These are phyloP conservation scores for Cicer arietinum DNA, from an alignment of 306 rosid species.

Conservation along the genomic window DNA sequence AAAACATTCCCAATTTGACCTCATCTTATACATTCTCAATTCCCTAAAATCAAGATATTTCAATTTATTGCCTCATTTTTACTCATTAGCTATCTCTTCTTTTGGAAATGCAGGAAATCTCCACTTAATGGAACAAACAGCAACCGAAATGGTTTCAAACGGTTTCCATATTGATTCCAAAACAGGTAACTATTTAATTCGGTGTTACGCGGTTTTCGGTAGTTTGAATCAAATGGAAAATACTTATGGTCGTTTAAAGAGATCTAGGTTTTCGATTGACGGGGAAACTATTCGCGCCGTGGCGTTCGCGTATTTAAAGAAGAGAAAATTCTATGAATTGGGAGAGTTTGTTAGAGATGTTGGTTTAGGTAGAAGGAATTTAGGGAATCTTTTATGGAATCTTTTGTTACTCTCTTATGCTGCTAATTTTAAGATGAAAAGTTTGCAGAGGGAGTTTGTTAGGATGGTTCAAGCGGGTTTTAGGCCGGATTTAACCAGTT, in stretches of 20 bases:
- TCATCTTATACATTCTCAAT: slow-evolving; percentile 51
- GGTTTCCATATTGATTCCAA: slow-evolving; percentile 58
- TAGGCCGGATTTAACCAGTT: slow-evolving; percentile 78
- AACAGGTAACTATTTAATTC: slow-evolving; percentile 64
- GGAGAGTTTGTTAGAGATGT: slow-evolving; percentile 81
- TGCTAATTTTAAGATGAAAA: slow-evolving; percentile 90
- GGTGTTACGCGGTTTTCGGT: slow-evolving; percentile 69
- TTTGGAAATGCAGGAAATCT: slow-evolving; percentile 79
- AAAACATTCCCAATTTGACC: slow-evolving; percentile 47
- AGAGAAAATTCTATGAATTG: slow-evolving; percentile 62
- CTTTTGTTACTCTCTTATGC: slow-evolving; percentile 85
- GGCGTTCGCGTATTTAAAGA: slow-evolving; percentile 65
- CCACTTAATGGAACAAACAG: slow-evolving; percentile 73
- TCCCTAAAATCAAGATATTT: slow-evolving; percentile 53
- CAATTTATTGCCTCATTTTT: slow-evolving; percentile 61
- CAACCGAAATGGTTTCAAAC: slow-evolving; percentile 66
- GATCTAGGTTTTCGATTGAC: slow-evolving; percentile 69
- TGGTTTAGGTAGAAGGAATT: slow-evolving; percentile 74
- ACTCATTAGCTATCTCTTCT: slow-evolving; percentile 72
- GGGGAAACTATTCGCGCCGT: slow-evolving; percentile 69
- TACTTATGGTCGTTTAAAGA: slow-evolving; percentile 66
- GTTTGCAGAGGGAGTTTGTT: slow-evolving; percentile 82
- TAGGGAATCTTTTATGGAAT: slow-evolving; percentile 89
- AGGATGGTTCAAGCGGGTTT: slow-evolving; percentile 79
- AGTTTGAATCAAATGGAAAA: slow-evolving; percentile 75